Base-by-base conservation (phyloP, 495 filamentous ascomycete genomes). In the Emericellopsis terricola region DNA sequence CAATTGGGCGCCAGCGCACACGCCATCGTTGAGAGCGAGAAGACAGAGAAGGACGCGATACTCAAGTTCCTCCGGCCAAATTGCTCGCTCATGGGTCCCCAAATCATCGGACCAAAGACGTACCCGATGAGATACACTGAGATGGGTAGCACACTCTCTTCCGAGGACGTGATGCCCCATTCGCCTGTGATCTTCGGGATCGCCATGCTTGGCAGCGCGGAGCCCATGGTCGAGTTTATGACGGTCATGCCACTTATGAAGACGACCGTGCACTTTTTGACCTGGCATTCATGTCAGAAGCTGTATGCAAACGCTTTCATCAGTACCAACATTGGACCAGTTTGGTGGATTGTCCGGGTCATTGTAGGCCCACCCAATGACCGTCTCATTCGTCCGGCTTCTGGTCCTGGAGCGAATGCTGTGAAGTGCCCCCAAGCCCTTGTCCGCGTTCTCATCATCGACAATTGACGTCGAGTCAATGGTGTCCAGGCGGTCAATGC, bases 81-180 rank as follows among this genome's bases (percentile, higher is more conserved):
- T 1, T 72, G 66, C 44, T 85, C 79, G 41, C 71, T 79, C 8
- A 83, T 44, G 0, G 79, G 78, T 1, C 73, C 76, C 51, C 75
- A 80, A 3, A 75, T 38, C 8, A 81, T 34, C 1, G 78, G 74
- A 1, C 76, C 78, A 10, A 77, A 46, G 9, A 73, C 59, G 40
- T 80, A 82, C 19, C 78, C 81, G 16, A 84, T 59, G 0, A 85
- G 57, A 38, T 73, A 89, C 1, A 84, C 68, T 0, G 78, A 79
- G 0, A 78, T 81, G 8, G 81, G 81, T 5, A 89, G 59, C n/a
- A 80, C 71, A 8, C 73, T 56, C 13, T 66, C 57, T 28, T 56
- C 52, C 28, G 73, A 46, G 23, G 68, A 64, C 2, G 59, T 63
- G 34, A 82, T 53, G 33, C 62, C 37, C 54, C 73, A 83, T 36